Percentiles rank a stretch among this genome's conserved stretches.
Conservation (phyloP, 176 grass and related monocot genomes). For the Hsuehochloa calcarea region DNA sequence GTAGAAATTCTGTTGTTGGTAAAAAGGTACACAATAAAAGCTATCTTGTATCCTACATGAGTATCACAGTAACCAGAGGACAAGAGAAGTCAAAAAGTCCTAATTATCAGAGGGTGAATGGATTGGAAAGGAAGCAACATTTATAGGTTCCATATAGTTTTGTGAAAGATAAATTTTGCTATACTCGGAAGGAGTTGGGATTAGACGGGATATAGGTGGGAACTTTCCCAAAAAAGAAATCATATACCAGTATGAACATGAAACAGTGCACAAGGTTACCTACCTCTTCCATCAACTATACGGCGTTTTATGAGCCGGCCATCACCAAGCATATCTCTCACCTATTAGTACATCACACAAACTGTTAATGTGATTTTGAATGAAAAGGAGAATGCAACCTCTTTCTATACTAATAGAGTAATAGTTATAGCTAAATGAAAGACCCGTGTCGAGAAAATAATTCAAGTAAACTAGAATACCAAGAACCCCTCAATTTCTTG, state of each 20-base stretch:
- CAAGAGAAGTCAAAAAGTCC: neutral
- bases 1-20: neutral
- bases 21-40: neutral
- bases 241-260: conserved; percentile 29
- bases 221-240: neutral
- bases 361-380: conserved; percentile 13
- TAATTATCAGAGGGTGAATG: conserved; percentile 6
- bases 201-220: neutral
- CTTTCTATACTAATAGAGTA: neutral
- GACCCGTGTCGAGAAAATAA: neutral
- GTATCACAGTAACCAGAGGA: neutral
- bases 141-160: neutral
- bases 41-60: neutral
- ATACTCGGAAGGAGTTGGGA: neutral
- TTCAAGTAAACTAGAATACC: neutral
- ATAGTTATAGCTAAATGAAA: conserved; percentile 10
- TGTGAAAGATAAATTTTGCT: conserved; percentile 8
- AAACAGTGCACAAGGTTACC: conserved; percentile 25
- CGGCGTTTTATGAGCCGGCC: conserved; percentile 96
- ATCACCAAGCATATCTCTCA: conserved; percentile 99
- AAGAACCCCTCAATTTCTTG: neutral
- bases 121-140: neutral
- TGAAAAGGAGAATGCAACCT: neutral
- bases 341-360: conserved; percentile 50
- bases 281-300: conserved; percentile 86